Base-by-base conservation (phyloP, 495 filamentous ascomycete genomes). In the Penicillium flavigenum region DNA sequence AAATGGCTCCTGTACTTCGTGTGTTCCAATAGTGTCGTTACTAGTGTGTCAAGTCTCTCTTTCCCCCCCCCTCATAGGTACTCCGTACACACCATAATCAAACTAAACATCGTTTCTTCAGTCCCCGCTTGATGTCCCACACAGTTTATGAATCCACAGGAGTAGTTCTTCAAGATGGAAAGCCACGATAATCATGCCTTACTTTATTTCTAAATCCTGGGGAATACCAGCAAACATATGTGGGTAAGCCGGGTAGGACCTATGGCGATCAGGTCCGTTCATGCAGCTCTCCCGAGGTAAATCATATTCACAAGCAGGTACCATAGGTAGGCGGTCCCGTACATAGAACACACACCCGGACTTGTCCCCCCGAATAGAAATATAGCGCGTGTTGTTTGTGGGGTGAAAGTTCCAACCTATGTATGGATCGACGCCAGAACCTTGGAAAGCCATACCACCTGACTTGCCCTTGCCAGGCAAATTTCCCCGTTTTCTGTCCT, bases 401-500 rank as follows among this genome's bases (percentile, higher is more conserved):
- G 36, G 36, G 36, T 12, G 36, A 39, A n/a, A 11, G n/a, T 39
- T 39, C n/a, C 6, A 39, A 39, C 14, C 2, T n/a, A 38, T 38
- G 34, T 38, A 16, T 38, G 5, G 36, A 39, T 39, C 16, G n/a
- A n/a, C 36, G 7, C 16, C 34, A 38, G 5, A 39, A 17, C 36
- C 36, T 17, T 39, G 36, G 16, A 39, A 17, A 14, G 31, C 11
- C 31, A 10, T 34, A n/a, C 36, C 36, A 39, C 36, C 36, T 39
- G 36, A 39, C 36, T 17, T 17, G 36, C 34, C 36, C 20, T 36
- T 41, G 48, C 48, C 48, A 22, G 16, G 38, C 48, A 20, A 45
- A 22, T 39, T 51, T 51, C 31, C 34, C 49, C 49, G 22, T 51
- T 48, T 31, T 16, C n/a, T 31, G 9, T 42, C 14, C 41, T 38